Evolutionary conservation across 1,284 basidiomycete species (phyloP).

Genomic region (Moniliophthora roreri): DNA sequence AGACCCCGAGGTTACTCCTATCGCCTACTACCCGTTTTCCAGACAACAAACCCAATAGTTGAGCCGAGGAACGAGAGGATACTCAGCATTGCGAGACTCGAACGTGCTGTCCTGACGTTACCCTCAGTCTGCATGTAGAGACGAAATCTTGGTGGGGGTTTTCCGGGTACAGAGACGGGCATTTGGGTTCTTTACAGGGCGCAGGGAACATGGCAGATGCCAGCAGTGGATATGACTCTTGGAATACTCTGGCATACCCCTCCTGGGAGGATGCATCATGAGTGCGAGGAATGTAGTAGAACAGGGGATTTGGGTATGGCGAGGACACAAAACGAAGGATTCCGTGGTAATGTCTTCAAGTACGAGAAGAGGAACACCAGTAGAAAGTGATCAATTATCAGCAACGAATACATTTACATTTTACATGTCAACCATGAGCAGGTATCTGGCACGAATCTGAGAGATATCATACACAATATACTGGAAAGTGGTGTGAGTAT

Average conservation of each 20-base stretch:
- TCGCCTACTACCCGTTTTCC: slow-evolving; percentile 45
- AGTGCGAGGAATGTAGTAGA: slow-evolving; percentile 59
- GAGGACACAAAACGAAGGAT: slow-evolving; percentile 32
- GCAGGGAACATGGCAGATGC: slow-evolving; percentile 29
- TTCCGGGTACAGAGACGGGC: slow-evolving; percentile 30
- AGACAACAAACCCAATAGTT: slow-evolving; percentile 75
- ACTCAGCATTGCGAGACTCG: slow-evolving; percentile 57
- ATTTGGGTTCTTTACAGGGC: slow-evolving; percentile 53
- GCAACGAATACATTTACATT: background rate
- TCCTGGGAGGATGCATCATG: slow-evolving; percentile 65
- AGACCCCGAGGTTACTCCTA: slow-evolving; percentile 31
- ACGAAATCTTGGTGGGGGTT: slow-evolving; percentile 39
- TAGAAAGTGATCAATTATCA: no score
- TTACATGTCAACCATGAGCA: slow-evolving; percentile 43
- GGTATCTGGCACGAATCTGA: slow-evolving; percentile 40
- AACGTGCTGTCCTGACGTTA: slow-evolving; percentile 58
- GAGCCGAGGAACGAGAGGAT: slow-evolving; percentile 45
- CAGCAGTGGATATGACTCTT: slow-evolving; percentile 45
- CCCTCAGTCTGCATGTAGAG: slow-evolving; percentile 42
- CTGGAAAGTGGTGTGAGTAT: slow-evolving; percentile 1
- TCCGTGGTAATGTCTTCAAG: slow-evolving; percentile 26
- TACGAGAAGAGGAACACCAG: no score
- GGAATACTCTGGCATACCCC: slow-evolving; percentile 59
- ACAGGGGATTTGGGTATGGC: slow-evolving; percentile 37
- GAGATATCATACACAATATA: slow-evolving; percentile 37